phyloP scores from a whole-genome alignment of 805 yeast genomes.

The Yarrowia keelungensis region DNA sequence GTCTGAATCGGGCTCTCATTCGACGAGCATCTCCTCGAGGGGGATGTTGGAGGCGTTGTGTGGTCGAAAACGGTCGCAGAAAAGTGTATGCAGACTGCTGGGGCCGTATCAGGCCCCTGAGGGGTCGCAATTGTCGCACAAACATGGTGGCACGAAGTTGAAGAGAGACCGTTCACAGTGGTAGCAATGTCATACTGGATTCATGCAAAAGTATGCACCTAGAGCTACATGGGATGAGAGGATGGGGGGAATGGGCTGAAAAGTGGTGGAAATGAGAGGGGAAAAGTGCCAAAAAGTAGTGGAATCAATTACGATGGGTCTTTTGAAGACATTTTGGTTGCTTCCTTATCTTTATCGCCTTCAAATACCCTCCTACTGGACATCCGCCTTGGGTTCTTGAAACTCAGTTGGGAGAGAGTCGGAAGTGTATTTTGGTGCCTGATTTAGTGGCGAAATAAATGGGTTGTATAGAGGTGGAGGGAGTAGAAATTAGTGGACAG shows the following conservation, averaged over 20 bases:
- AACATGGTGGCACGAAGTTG: conserved; percentile 11
- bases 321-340: no score
- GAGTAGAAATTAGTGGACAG: no score
- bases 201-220: conserved; percentile 31
- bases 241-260: no score
- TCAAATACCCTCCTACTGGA: no score
- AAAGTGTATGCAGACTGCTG: background rate
- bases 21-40: conserved; percentile 32
- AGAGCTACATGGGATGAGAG: conserved; percentile 6
- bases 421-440: conserved; percentile 24
- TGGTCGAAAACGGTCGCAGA: conserved; percentile 21
- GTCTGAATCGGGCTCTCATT: conserved; percentile 28
- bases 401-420: conserved; percentile 9
- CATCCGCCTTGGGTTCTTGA: background rate
- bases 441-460: conserved; percentile 4
- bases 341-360: no score
- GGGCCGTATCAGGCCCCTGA: conserved; percentile 9
- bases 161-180: conserved; percentile 3
- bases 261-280: no score
- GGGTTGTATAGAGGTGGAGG: no score
- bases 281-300: no score
- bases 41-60: background rate
- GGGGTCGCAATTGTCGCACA: conserved; percentile 25
- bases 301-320: no score
- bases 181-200: conserved; percentile 32